Base-by-base conservation (phyloP, 139 green algal genomes). In the Chlamydomonas sp. region DNA sequence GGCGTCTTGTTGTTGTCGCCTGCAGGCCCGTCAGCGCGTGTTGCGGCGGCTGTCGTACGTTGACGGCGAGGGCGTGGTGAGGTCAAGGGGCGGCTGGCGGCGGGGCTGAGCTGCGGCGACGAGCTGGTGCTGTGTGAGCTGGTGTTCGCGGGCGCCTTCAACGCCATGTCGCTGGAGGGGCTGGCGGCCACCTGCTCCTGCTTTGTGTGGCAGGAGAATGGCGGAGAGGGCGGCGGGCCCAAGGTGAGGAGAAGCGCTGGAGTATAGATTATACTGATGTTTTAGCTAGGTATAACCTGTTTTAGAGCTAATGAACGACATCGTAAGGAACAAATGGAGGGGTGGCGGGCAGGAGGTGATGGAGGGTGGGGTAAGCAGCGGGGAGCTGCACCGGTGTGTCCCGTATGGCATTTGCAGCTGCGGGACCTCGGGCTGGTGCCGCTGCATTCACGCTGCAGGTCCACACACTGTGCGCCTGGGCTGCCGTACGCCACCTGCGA, bases 41-140 rank as follows among this genome's bases (percentile, higher is more conserved):
- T 93, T 98, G 81, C 85, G 90, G 15, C 86, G 91, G 4, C 92
- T 98, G 79, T 94, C 90, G 0, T 96, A 94, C 84, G 67, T 93
- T 3, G 89, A 91, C 76, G 59, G 58, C 14, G 90, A 95, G 15
- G 95, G 93, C 4, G 79, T 97, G 9, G 93, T 97, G 58, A 94
- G 87, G 72, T 94, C 49, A 97, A 96, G 92, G 94, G 92, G 1
- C 81, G 92, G 58, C 86, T 96, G 77, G 88, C 83, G 18, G 80
- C 85, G 5, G 64, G 66, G 17, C 85, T 92, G 17, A 78, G n/a
- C 71, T 95, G 88, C 3, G 94, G 93, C 0, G 95, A 97, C 67
- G 95, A 97, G 92, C 92, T 98, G 73, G 93, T 98, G 78, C 88
- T 97, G 76, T 89, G 86, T 0, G 96, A 98, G 91, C 93, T 98